Base-by-base conservation (phyloP, 2,329 filamentous ascomycete genomes). In the Aureobasidium mangrovei region DNA sequence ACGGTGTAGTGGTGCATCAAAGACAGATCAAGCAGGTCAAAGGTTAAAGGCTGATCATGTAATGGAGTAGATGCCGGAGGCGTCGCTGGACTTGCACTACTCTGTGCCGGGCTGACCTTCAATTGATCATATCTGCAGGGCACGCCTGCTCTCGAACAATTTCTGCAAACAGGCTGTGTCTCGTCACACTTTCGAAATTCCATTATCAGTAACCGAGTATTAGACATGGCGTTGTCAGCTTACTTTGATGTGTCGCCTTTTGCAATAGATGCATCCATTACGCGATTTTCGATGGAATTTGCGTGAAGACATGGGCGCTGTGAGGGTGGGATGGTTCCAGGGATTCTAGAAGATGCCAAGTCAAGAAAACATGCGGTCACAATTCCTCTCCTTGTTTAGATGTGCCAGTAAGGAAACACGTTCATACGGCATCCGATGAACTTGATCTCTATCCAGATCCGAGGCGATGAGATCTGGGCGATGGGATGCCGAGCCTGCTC, bases 211-310 rank as follows among this genome's bases (percentile, higher is more conserved):
- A 9, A 27, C 28, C 4, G 28, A 18, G 12, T 33, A 10, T 39
- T 27, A 32, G 35, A 26, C 41, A 31, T 27, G 29, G 35, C 33
- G 9, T 40, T 33, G 26, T 33, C 39, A 10, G 46, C 60, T 28
- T 58, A 63, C 63, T 60, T 65, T 66, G n/a, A 65, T 63, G 29
- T 62, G 60, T 43, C 63, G 49, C 4, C 55, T 55, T 57, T 66
- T 66, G 57, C 64, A 66, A 27, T 59, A 48, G 5, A 45, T 39
- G 44, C 63, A 64, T 8, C 63, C 64, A 2, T 58, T 57, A 7
- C 61, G 59, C 18, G 60, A 62, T 43, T 66, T 66, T 9, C 58
- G 58, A 55, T 66, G 64, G 36, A 63, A 63, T 24, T 62, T 45
- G 33, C 63, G 60, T 29, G 60, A 62, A 5, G 64, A 62, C 63